Evolutionary conservation across 2,329 filamentous ascomycete species (phyloP), one percentile per base, ranked within the genome.

Genomic region (Cordyceps farinosa): DNA sequence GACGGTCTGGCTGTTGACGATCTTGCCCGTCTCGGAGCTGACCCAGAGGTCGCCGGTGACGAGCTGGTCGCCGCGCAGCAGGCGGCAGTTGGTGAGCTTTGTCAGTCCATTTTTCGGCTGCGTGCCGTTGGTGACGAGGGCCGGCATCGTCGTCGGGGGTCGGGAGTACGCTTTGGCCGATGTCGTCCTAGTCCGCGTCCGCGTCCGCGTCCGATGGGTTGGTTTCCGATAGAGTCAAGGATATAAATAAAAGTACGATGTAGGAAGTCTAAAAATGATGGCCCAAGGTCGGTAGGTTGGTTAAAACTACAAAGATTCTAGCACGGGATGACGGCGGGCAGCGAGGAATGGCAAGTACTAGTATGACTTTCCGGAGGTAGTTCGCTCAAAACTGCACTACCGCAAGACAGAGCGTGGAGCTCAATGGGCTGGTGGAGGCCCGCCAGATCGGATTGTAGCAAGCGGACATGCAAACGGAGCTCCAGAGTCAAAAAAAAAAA

Each of bases 31-130:
- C 17, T 82, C 73, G 0, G 91, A 90, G 74, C 90, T 92, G 65
- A 97, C 87, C 92, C 92, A 97, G n/a, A 97, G 83, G 72, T 97
- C 93, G 66, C 90, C 87, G 51, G 86, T 76, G 51, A 96, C 83
- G 32, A 97, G 81, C 27, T 80, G 72, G 67, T 88, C 82, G 68
- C 85, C 86, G 70, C 86, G 87, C 64, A 94, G 81, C 32, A 96
- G 79, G 57, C 89, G 87, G 73, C 92, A 96, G 78, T 96, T 96
- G 71, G 91, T 95, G 74, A 96, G 90, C 74, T 94, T 95, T 72
- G 90, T 92, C 72, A 97, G 88, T 70, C 82, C 82, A 66, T 81
- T 80, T 38, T 70, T 77, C 54, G 76, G 75, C 57, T 67, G 68
- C 22, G 42, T 13, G 48, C 65, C 66, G 32, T 72, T 71, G 67